Evolutionary conservation across 208 protist species (phyloP), one percentile per base, ranked within the genome.

Genomic region (Phytomonas francai): DNA sequence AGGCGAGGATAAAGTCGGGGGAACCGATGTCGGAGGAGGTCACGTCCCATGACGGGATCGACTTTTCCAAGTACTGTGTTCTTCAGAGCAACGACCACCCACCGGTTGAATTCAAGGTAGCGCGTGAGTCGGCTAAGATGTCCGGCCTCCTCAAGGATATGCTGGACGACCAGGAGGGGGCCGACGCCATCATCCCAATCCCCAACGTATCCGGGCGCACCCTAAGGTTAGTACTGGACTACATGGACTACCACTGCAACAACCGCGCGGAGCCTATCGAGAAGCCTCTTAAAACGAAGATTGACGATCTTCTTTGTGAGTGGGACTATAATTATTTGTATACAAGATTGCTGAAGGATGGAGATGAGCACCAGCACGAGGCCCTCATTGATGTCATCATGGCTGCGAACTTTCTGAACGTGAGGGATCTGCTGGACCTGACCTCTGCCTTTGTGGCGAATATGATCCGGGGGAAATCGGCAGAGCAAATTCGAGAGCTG

Each of bases 401-500:
- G 84, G 95, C 93, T 2, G 95, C 95, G 5, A 97, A 98, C 74
- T 98, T 97, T 67, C 71, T 98, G n/a, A 96, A 97, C 73, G 87
- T 98, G 64, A 95, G 95, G 66, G 84, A 93, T 70, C 78, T 98
- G 32, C 83, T 98, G 3, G 95, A 98, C 62, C 79, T 98, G 39
- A 97, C 92, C n/a, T 97, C 93, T 66, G 89, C 87, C 34, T 95
- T 88, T 33, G 92, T 98, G 19, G 95, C 95, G 1, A 93, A 79
- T 63, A 94, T 97, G 88, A 96, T 98, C 65, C 93, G 94, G 42
- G 91, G 92, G 51, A 98, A 98, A 79, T 89, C 93, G 11, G 92
- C 96, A 4, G 92, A 98, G 79, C 75, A 98, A 77, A 97, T 98
- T 56, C 84, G 94, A 14, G 72, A 77, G 36, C 84, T 96, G 29